phyloP scores from a whole-genome alignment of 2,329 filamentous ascomycete species.

The Penicillium sp. region DNA sequence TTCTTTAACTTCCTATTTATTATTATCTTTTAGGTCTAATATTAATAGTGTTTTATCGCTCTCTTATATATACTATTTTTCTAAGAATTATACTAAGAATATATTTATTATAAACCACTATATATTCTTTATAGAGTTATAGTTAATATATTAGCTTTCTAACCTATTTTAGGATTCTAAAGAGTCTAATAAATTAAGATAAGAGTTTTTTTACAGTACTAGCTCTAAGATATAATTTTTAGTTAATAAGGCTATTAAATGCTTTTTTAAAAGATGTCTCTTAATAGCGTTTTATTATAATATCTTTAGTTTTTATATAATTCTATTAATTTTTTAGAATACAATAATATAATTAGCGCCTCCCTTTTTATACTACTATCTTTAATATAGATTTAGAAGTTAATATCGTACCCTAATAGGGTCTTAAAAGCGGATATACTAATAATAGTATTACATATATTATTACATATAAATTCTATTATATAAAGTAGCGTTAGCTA shows the following conservation, averaged over 20 bases:
- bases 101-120: background rate
- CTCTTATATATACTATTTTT: background rate
- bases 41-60: no score
- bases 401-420: background rate
- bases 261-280: no score
- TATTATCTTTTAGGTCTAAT: no score
- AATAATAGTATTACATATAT: background rate
- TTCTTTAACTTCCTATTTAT: background rate
- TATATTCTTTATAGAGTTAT: background rate
- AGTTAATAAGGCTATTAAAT: no score
- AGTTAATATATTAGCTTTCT: background rate
- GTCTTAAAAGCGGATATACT: background rate
- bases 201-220: no score
- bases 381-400: background rate
- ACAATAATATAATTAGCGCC: background rate
- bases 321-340: background rate
- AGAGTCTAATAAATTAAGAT: no score
- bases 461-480: no score
- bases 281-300: background rate
- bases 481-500: no score
- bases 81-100: background rate
- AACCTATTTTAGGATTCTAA: no score
- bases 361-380: no score
- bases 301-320: background rate
- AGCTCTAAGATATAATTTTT: no score